phyloP scores from a whole-genome alignment of 345 rosid genomes.

The Eucalyptus dawsonii region DNA sequence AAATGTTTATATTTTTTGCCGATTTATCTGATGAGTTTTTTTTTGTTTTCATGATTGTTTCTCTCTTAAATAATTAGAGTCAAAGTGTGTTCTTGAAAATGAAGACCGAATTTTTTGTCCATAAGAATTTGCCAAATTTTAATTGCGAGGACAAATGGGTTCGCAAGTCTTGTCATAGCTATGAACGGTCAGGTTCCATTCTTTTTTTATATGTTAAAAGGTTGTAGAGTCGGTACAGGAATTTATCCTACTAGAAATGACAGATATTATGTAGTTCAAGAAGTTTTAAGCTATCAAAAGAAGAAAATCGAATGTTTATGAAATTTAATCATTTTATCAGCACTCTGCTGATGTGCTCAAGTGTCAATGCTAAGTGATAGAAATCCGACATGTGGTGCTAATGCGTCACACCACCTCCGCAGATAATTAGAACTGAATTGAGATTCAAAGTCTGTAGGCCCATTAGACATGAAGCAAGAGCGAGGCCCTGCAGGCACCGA shows the following conservation, averaged over 20 bases:
- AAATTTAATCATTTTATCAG: background rate
- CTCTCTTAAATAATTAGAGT: background rate
- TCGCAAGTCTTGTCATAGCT: background rate
- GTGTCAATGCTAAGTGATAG: background rate
- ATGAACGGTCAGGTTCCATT: background rate
- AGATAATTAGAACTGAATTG: background rate
- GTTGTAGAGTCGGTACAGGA: background rate
- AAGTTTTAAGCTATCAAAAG: background rate
- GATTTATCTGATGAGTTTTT: background rate
- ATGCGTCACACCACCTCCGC: background rate
- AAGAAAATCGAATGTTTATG: background rate
- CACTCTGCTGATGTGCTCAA: background rate
- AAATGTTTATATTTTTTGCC: background rate
- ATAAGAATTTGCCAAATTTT: background rate
- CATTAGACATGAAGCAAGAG: background rate
- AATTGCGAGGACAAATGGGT: background rate
- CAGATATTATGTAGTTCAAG: background rate
- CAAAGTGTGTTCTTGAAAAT: background rate
- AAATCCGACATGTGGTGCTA: background rate
- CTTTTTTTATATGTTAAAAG: background rate
- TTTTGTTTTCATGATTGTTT: background rate
- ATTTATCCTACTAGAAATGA: background rate
- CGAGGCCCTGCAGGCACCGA: background rate
- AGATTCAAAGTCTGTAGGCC: background rate
- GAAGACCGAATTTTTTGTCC: background rate